phyloP scores from a whole-genome alignment of 192 early-diverging fungal species.

The Backusella australiensis region DNA sequence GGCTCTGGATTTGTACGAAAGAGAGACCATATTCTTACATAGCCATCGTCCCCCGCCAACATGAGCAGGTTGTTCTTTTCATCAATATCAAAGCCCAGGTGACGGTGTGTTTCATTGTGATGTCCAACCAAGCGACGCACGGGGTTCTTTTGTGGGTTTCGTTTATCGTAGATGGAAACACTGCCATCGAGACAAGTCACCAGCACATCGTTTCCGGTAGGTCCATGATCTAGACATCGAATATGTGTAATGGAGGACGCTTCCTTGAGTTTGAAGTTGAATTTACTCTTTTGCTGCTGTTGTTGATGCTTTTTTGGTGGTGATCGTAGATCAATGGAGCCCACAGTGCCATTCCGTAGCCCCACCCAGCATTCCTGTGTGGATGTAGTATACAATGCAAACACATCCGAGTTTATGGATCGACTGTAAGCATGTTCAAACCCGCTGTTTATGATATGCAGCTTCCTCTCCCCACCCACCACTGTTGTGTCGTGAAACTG shows the following conservation, averaged over 20 bases:
- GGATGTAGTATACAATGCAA: not conserved
- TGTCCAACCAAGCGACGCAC: not conserved
- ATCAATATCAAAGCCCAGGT: constrained; percentile 3
- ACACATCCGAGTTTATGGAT: not conserved
- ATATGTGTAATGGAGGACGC: not conserved
- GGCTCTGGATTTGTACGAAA: not conserved
- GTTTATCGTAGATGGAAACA: not conserved
- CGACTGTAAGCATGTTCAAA: not conserved
- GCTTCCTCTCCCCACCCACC: not conserved
- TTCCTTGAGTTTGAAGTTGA: not conserved
- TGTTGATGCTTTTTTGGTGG: not conserved
- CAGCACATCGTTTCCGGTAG: not conserved
- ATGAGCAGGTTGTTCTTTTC: not conserved
- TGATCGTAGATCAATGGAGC: not conserved
- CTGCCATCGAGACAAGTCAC: not conserved
- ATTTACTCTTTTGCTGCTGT: not conserved
- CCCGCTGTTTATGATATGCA: not conserved
- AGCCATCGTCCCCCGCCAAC: not conserved
- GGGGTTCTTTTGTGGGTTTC: not conserved
- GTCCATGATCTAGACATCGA: not conserved
- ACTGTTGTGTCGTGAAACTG: not conserved
- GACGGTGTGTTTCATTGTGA: not conserved
- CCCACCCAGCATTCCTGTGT: not conserved
- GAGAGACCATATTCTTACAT: not conserved
- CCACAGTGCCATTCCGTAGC: not conserved